Evolutionary conservation across 768 basidiomycete species (phyloP), one percentile per base, ranked within the genome.

Genomic region (Suillus plorans): DNA sequence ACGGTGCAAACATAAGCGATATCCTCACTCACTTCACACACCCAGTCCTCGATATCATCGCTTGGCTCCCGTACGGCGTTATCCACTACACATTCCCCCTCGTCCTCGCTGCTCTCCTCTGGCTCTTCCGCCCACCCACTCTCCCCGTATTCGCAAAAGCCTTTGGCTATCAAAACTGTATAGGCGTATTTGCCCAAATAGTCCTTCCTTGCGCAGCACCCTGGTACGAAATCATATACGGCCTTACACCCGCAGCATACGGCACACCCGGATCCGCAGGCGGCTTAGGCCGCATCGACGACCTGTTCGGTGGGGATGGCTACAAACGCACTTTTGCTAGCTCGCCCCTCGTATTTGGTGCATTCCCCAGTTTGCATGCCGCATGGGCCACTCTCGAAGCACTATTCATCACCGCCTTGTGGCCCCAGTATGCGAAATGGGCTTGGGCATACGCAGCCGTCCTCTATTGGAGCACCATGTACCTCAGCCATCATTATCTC

Each of bases 391-490:
- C 96, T 5, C 86, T 98, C 69, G 94, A 94, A 69, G 97, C 95
- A 0, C 84, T 99, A 58, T 96, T 96, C 84, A 78, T 98, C 62
- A 88, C 91, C 22, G 95, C 99, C 78, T 98, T 99, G 80, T 99
- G 98, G 86, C 92, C 94, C 0, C 82, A 84, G 66, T 83, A 82
- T 39, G 81, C 85, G 1, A 80, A 79, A 3, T 89, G 83, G 68
- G 87, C 88, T 28, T 98, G 95, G 93, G 80, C 78, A 1, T 99
- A 99, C 77, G 89, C 88, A 3, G 88, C 86, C 7, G 79, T 93
- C 20, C 85, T 99, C 5, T 99, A 97, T 76, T 99, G 97, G 97
- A 89, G 93, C 12, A 98, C 97, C 28, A 99, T 99, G 97, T 98
- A 97, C 81, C 90, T 97, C 71, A 94, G 93, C 4, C 95, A 97